Conservation (phyloP, 1,284 basidiomycete species). For the Omphalotus olearius region DNA sequence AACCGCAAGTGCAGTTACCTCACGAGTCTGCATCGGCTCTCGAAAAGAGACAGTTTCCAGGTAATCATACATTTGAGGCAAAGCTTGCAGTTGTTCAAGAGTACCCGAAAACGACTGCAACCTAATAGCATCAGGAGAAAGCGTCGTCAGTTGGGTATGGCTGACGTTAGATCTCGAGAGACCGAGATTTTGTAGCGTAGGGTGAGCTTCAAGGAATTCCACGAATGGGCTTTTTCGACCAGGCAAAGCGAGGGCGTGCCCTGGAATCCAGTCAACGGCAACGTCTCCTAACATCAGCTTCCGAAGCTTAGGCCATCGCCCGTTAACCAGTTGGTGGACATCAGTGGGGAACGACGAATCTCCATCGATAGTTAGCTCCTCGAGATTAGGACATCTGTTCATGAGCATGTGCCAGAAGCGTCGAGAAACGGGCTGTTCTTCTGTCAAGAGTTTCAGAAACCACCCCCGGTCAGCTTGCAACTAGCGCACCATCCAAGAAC, state of each 20-base stretch:
- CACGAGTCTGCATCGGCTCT: conserved; percentile 63
- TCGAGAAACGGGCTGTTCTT: conserved; percentile 35
- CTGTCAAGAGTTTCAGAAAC: conserved; percentile 22
- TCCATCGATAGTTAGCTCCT: conserved; percentile 57
- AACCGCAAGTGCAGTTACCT: conserved; percentile 57
- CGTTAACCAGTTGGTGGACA: conserved; percentile 36
- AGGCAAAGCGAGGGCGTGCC: conserved; percentile 23
- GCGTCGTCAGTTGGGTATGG: conserved; percentile 43
- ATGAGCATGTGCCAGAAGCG: conserved; percentile 68
- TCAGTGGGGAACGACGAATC: conserved; percentile 44
- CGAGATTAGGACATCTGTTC: conserved; percentile 53
- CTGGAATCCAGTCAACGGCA: conserved; percentile 47
- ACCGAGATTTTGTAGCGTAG: conserved; percentile 45
- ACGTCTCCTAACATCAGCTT: conserved; percentile 59
- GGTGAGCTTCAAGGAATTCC: conserved; percentile 62
- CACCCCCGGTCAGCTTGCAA: background rate
- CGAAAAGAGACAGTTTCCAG: conserved; percentile 52
- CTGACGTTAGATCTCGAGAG: conserved; percentile 54
- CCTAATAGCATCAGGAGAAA: conserved; percentile 43
- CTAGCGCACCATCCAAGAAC: conserved; percentile 47
- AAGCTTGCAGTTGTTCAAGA: conserved; percentile 56
- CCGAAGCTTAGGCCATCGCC: conserved; percentile 59
- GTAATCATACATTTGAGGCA: conserved; percentile 39
- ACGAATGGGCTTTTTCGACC: conserved; percentile 51
- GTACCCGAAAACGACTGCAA: conserved; percentile 58